Evolutionary conservation across 2,329 filamentous ascomycete genomes (phyloP).

Genomic region (Cordyceps militaris): DNA sequence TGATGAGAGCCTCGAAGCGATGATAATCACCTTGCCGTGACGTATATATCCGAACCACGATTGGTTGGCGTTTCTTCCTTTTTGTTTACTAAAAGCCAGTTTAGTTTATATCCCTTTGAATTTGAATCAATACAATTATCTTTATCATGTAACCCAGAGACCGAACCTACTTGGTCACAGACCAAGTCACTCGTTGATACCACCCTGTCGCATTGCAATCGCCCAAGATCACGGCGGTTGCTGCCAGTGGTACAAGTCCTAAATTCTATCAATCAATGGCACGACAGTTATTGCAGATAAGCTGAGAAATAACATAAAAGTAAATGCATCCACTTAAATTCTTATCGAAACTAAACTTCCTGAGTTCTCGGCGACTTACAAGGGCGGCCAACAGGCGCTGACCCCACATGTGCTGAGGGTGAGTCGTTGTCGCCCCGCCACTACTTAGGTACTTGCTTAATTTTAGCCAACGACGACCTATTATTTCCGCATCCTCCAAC

Average conservation of each 20-base stretch:
- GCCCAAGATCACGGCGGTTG: no score
- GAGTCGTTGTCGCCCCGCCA: not conserved
- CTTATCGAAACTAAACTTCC: not conserved
- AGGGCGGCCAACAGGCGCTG: not conserved
- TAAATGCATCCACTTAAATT: not conserved
- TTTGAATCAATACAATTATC: constrained; percentile 7
- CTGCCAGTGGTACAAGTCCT: no score
- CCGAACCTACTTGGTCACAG: no score
- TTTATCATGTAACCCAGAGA: not conserved
- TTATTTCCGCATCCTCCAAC: not conserved
- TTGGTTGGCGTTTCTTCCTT: not conserved
- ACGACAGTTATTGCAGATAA: no score
- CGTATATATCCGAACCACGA: not conserved
- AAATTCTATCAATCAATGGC: no score
- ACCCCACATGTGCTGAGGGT: not conserved
- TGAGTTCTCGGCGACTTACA: not conserved
- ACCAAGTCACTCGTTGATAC: no score
- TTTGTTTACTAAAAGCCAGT: constrained; percentile 4
- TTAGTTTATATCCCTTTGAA: constrained; percentile 6
- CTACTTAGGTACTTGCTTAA: not conserved
- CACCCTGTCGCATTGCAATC: no score
- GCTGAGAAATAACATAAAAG: not conserved
- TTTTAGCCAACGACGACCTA: not conserved
- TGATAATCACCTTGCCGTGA: not conserved
- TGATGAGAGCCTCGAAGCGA: constrained; percentile 7